Evolutionary conservation across 163 green algal genomes (phyloP), one percentile per base, ranked within the genome.

Genomic region (Scenedesmus sp.): DNA sequence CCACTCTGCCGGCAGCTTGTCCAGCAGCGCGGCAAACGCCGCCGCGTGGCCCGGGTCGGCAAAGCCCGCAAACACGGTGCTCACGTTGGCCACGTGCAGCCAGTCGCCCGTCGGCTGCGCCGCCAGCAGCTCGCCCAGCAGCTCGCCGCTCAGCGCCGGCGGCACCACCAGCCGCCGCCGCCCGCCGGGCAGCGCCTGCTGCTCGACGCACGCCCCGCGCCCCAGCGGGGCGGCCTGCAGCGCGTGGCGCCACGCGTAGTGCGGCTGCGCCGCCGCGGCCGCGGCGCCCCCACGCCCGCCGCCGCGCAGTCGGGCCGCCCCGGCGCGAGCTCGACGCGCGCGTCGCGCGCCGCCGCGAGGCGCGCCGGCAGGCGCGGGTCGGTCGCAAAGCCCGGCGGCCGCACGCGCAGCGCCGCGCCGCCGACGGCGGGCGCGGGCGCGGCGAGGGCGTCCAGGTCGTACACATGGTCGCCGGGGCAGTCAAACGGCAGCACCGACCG

Each of bases 401-500:
- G 39, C 33, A 66, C 58, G 15, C 24, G 63, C 44, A 56, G 63
- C 24, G 57, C 10, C 1, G 15, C 26, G 63, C 63, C 63, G 4
- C 24, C 44, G 4, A 58, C 63, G 45, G n/a, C 5, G 17, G 26
- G 26, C 22, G 31, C 42, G 5, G 63, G 44, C 36, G 36, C 15
- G 15, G 18, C 34, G 4, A 56, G 42, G 3, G 39, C 39, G 36
- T 58, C 63, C 24, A 72, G 22, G 26, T 72, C n/a, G 15, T 36
- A 72, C 11, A 70, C 62, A 33, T 70, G 62, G 62, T 70, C 62
- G 17, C 62, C 62, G 11, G 63, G 36, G 63, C 63, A 72, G 24
- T 20, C n/a, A 15, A 72, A 72, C 4, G 63, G 63, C 63, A 72
- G 63, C 2, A 5, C n/a, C 24, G 24, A 57, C 15, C 22, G 22